phyloP scores from a whole-genome alignment of 441 rosid species.

The Biscutella laevigata region DNA sequence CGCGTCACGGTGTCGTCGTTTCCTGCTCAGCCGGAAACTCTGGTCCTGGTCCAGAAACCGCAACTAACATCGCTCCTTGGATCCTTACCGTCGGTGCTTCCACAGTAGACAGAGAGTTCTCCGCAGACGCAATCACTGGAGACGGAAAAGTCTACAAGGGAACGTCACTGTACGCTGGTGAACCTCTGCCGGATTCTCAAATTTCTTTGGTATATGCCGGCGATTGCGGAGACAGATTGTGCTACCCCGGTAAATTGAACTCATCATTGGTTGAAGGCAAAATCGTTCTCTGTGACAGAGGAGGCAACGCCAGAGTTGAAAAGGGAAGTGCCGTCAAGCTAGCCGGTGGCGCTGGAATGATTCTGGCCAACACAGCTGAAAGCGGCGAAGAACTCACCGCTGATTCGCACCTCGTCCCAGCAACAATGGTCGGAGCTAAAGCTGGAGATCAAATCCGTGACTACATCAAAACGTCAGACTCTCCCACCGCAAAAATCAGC shows the following conservation, averaged over 20 bases:
- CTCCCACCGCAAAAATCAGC: constrained; percentile 55
- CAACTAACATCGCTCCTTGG: constrained; percentile 83
- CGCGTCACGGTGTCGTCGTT: constrained; percentile 46
- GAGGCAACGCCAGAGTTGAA: constrained; percentile 72
- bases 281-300: constrained; percentile 72
- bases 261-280: constrained; percentile 53
- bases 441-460: constrained; percentile 45
- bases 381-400: constrained; percentile 78
- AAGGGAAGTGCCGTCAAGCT: constrained; percentile 71
- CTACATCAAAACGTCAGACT: constrained; percentile 32
- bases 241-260: constrained; percentile 35
- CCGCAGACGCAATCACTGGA: constrained; percentile 61
- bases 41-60: constrained; percentile 62
- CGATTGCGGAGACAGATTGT: constrained; percentile 49
- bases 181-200: constrained; percentile 27
- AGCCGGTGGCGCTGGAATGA: constrained; percentile 80
- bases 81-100: constrained; percentile 80
- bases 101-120: constrained; percentile 66
- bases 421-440: constrained; percentile 57
- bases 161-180: constrained; percentile 55
- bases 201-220: constrained; percentile 52
- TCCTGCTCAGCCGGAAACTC: constrained; percentile 89
- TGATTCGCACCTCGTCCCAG: constrained; percentile 70
- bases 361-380: constrained; percentile 54
- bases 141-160: constrained; percentile 43